phyloP scores from a whole-genome alignment of 1,139 yeast genomes.

The Suhomyces bolitotheri region DNA sequence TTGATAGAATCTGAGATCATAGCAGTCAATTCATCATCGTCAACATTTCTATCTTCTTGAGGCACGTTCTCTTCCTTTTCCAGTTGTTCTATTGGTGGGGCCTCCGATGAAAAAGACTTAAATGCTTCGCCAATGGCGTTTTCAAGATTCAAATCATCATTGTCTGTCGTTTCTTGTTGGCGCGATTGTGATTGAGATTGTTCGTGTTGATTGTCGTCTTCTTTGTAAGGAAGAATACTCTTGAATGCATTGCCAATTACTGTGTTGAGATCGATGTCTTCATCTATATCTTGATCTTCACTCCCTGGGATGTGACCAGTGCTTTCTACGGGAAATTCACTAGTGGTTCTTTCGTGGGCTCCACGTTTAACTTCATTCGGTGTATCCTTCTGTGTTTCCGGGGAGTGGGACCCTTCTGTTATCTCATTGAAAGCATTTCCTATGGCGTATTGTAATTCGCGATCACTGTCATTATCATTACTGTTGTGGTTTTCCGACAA shows the following conservation, averaged over 20 bases:
- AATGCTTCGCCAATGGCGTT: constrained; percentile 28
- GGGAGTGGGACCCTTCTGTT: background rate
- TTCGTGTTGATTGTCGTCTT: background rate
- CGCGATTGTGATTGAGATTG: background rate
- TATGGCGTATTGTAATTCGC: constrained; percentile 26
- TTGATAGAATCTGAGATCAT: constrained; percentile 22
- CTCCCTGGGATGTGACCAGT: no score
- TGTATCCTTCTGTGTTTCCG: background rate
- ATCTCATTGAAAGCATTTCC: constrained; percentile 27
- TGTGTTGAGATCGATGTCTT: constrained; percentile 25
- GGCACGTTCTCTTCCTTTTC: background rate
- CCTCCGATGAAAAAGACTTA: constrained; percentile 7
- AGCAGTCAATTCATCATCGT: constrained; percentile 19
- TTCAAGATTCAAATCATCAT: constrained; percentile 26
- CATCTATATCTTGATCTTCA: constrained; percentile 5
- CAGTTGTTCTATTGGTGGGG: background rate
- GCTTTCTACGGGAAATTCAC: background rate
- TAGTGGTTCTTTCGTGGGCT: background rate
- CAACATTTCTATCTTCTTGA: constrained; percentile 7
- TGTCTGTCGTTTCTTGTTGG: constrained; percentile 2
- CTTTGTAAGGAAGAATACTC: constrained; percentile 14
- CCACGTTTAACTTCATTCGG: background rate
- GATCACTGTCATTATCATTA: constrained; percentile 9
- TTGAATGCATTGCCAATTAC: constrained; percentile 33
- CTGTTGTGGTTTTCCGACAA: constrained; percentile 1